Evolutionary conservation across 1,284 basidiomycete species (phyloP).

Genomic region (Testicularia cyperi): DNA sequence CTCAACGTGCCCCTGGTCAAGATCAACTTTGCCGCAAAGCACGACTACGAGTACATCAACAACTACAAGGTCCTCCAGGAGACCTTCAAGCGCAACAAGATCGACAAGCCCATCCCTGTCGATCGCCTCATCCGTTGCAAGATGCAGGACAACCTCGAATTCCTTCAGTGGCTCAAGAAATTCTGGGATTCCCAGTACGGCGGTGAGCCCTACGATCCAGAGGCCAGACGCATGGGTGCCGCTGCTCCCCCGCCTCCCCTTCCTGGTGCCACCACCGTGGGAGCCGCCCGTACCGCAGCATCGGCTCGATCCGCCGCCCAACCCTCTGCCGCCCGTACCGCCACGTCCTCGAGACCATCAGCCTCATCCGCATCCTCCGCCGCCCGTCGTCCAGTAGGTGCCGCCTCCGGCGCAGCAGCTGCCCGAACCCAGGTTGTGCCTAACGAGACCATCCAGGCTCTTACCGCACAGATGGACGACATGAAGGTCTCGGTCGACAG

Average conservation of each 20-base stretch:
- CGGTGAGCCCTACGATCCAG: slow-evolving; percentile 85
- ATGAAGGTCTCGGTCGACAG: slow-evolving; percentile 80
- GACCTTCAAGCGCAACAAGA: slow-evolving; percentile 67
- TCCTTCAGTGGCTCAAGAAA: slow-evolving; percentile 93
- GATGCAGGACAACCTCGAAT: slow-evolving; percentile 99
- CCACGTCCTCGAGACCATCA: slow-evolving; percentile 75
- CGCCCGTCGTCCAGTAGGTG: neutral
- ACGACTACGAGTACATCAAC: slow-evolving; percentile 91
- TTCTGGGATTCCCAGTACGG: slow-evolving; percentile 93
- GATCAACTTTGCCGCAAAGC: slow-evolving; percentile 62
- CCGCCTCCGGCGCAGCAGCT: slow-evolving; percentile 4
- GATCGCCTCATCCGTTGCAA: slow-evolving; percentile 94
- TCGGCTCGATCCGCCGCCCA: slow-evolving; percentile 6
- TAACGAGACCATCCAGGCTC: slow-evolving; percentile 64
- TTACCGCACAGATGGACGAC: slow-evolving; percentile 80
- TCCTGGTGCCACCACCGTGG: slow-evolving; percentile 39
- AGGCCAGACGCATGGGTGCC: slow-evolving; percentile 73
- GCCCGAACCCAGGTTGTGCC: slow-evolving; percentile 66
- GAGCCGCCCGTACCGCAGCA: slow-evolving; percentile 18
- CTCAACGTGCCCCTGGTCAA: slow-evolving; percentile 60
- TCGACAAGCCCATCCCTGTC: slow-evolving; percentile 95
- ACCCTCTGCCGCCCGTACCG: slow-evolving; percentile 4
- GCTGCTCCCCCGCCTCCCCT: slow-evolving; percentile 59
- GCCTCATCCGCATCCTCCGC: too few species aligned
- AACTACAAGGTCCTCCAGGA: slow-evolving; percentile 92